phyloP scores from a whole-genome alignment of 164 flowering plant species.

The Annona squamosa region DNA sequence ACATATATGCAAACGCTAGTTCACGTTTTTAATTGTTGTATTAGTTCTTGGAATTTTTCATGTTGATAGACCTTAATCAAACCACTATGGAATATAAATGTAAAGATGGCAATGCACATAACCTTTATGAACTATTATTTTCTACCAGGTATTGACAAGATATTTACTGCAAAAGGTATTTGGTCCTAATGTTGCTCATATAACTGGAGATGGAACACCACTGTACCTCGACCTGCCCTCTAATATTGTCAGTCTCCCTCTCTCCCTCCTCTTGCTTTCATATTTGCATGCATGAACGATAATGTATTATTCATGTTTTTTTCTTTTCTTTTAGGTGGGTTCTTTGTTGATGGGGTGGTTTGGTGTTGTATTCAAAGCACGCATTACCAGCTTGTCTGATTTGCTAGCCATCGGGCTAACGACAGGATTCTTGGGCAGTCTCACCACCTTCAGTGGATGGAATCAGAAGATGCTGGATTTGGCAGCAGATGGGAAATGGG shows the following conservation, averaged over 20 bases:
- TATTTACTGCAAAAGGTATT: conserved; percentile 66
- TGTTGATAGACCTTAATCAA: too few species aligned
- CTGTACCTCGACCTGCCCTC: conserved; percentile 90
- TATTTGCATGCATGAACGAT: too few species aligned
- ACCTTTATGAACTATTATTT: background rate
- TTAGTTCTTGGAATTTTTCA: too few species aligned
- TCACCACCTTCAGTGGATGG: conserved; percentile 98
- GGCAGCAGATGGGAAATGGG: conserved; percentile 63
- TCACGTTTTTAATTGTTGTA: too few species aligned
- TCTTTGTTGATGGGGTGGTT: conserved; percentile 98
- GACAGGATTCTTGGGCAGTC: conserved; percentile 94
- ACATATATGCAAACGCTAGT: too few species aligned
- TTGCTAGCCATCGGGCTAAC: conserved; percentile 69
- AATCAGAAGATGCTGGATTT: conserved; percentile 94
- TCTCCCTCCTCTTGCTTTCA: conserved; percentile 17
- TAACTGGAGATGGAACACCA: conserved; percentile 51
- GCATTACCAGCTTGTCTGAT: conserved; percentile 54
- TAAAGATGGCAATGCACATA: too few species aligned
- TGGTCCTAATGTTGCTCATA: conserved; percentile 53
- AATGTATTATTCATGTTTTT: background rate
- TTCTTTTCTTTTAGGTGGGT: conserved; percentile 46
- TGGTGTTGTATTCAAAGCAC: conserved; percentile 74
- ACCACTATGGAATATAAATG: too few species aligned
- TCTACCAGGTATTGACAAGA: conserved; percentile 59
- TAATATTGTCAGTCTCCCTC: conserved; percentile 62